phyloP scores from a whole-genome alignment of 78 protist genomes.

The Dictyostelium firmibasis region DNA sequence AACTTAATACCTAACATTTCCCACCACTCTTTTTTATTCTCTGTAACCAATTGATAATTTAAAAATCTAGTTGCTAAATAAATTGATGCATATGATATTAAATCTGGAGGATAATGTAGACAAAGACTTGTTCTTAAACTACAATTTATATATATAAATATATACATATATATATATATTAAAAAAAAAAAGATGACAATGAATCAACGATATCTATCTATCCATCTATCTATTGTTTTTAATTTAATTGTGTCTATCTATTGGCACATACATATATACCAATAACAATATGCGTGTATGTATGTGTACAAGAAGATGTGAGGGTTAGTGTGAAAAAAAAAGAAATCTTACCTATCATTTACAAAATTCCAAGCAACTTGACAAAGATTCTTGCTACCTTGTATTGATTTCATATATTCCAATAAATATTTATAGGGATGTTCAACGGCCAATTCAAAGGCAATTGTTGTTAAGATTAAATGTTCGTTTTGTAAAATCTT shows the following conservation, averaged over 20 bases:
- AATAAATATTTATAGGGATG: conserved; percentile 88
- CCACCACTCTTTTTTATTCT: conserved; percentile 70
- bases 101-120: conserved; percentile 77
- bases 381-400: conserved; percentile 71
- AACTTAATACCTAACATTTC: conserved; percentile 38
- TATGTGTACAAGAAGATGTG: too few relatives aligned
- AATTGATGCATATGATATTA: conserved; percentile 71
- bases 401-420: conserved; percentile 71
- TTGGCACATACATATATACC: too few relatives aligned
- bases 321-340: neutral
- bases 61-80: conserved; percentile 67
- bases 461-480: conserved; percentile 79
- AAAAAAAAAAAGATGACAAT: neutral
- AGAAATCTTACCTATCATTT: conserved; percentile 80
- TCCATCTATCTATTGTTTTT: neutral
- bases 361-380: conserved; percentile 92
- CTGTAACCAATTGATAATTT: conserved; percentile 11
- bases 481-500: conserved; percentile 64
- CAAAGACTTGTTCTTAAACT: conserved; percentile 84
- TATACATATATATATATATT: neutral
- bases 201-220: neutral
- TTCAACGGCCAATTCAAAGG: conserved; percentile 86
- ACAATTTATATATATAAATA: neutral
- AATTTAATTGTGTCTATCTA: too few relatives aligned
- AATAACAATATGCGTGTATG: too few relatives aligned